Evolutionary conservation across 2,329 filamentous ascomycete genomes (phyloP), one percentile per base, ranked within the genome.

Genomic region (Diaporthe sp.): DNA sequence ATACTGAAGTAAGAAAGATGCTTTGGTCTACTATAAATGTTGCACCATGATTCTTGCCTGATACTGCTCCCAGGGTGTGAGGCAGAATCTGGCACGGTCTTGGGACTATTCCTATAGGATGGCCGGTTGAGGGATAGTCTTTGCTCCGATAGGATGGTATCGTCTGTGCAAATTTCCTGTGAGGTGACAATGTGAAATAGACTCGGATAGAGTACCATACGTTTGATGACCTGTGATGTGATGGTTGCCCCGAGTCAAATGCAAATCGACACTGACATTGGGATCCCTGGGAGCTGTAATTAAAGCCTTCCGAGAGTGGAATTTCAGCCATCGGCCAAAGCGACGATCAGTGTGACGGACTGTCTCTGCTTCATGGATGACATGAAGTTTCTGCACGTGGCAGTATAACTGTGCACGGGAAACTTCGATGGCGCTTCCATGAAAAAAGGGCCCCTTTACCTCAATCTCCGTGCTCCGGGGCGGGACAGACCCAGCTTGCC

Each of bases 391-490:
- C 34, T 70, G 46, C 65, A 70, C 46, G 49, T 70, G 46, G 65
- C 65, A 70, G 44, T 25, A 34, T 39, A 25, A 53, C n/a, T 68
- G 22, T 70, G 62, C 62, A 68, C 46, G 22, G 49, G 19, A 9
- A 68, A 10, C 7, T 9, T 65, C 39, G 8, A 44, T 39, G 61
- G 19, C 44, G 5, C 62, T n/a, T 15, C 62, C 44, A 68, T 67
- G 44, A 42, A 55, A n/a, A n/a, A 37, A 68, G 5, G 62, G 49
- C 31, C 65, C 65, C 65, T 53, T 70, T 70, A 15, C 22, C 17
- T 42, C 34, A 53, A 55, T 70, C 65, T 70, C 65, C 65, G 65
- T 53, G n/a, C 34, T 70, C 65, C 65, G 65, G 65, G 34, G 31
- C 61, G 34, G 49, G 65, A 37, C 49, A 22, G 19, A 53, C 62